A percentile compares a stretch with the other conserved stretches of the same genome.
These are phyloP conservation scores for Calendula officinalis DNA, from an alignment of 129 eudicot genomes.

Conservation along the genomic window DNA sequence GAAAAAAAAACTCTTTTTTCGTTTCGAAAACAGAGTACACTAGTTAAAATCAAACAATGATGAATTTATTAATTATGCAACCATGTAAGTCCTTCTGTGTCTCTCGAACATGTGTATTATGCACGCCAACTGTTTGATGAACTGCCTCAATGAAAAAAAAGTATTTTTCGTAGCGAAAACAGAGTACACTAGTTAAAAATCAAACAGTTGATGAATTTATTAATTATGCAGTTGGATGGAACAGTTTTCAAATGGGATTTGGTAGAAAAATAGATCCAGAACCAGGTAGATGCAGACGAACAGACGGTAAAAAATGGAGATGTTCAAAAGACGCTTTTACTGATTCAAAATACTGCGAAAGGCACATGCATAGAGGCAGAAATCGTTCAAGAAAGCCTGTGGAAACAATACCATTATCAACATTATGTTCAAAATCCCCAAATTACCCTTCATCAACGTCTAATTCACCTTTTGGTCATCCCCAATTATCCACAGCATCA, in stretches of 20 bases:
- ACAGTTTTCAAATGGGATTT: slow-evolving; percentile 77
- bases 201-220: background rate
- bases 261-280: slow-evolving; percentile 90
- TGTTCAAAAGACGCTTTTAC: slow-evolving; percentile 90
- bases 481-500: slow-evolving; percentile 30
- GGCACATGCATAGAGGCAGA: slow-evolving; percentile 99
- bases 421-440: slow-evolving; percentile 31
- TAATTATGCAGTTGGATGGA: slow-evolving; percentile 69
- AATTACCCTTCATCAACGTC: slow-evolving; percentile 26
- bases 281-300: slow-evolving; percentile 96
- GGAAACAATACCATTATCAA: slow-evolving; percentile 49
- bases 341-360: slow-evolving; percentile 93
- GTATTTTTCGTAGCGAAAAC: background rate
- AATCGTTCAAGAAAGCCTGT: slow-evolving; percentile 99
- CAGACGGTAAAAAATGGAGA: slow-evolving; percentile 97
- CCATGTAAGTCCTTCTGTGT: too few species aligned
- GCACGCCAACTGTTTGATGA: slow-evolving; percentile 2
- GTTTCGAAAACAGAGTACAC: background rate
- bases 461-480: slow-evolving; percentile 31
- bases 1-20: background rate
- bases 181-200: background rate
- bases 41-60: background rate
- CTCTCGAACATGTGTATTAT: background rate
- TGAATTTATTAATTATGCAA: background rate
- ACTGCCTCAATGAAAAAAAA: background rate